A percentile compares a stretch with the other conserved stretches of the same genome.
Conservation (phyloP, 2,329 filamentous ascomycete genomes). For the Diplodia mutila region DNA sequence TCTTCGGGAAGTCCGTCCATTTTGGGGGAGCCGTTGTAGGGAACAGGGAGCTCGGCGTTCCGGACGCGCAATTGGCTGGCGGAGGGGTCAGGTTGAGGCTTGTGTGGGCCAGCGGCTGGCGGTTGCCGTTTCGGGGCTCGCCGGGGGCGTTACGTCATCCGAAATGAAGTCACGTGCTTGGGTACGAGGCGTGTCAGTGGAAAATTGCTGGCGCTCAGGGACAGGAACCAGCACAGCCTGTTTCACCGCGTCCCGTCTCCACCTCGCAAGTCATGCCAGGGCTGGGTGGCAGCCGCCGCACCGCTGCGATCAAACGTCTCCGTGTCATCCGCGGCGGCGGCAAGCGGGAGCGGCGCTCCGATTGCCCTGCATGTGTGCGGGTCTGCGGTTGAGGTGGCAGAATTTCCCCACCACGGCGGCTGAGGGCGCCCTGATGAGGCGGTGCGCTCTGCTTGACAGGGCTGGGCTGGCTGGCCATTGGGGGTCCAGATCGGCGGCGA, state of each 20-base stretch:
- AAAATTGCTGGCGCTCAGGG: slow-evolving; percentile 2
- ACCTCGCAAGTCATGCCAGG: neutral
- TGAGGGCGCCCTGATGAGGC: neutral
- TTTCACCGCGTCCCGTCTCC: neutral
- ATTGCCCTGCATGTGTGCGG: neutral
- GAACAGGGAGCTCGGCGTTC: neutral
- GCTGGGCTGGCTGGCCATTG: neutral
- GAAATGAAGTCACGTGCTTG: slow-evolving; percentile 9
- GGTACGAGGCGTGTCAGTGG: slow-evolving; percentile 1
- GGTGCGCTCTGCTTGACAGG: neutral
- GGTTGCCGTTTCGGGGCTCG: neutral
- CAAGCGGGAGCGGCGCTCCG: slow-evolving; percentile 15
- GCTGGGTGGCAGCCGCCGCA: neutral
- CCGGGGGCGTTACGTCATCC: neutral
- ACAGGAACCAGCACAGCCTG: slow-evolving; percentile 17
- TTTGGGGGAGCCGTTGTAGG: neutral
- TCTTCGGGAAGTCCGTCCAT: slow-evolving; percentile 32
- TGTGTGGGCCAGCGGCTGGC: neutral
- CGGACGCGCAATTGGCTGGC: neutral
- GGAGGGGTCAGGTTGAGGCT: slow-evolving; percentile 11
- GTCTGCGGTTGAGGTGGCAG: neutral
- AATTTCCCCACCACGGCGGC: slow-evolving; percentile 7
- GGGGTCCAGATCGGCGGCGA: slow-evolving; percentile 6
- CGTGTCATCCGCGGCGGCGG: slow-evolving; percentile 1
- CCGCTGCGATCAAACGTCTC: neutral